These are phyloP conservation scores for Trichoderma pleuroti DNA, from an alignment of 2,329 filamentous ascomycete species.

Conservation along the genomic window DNA sequence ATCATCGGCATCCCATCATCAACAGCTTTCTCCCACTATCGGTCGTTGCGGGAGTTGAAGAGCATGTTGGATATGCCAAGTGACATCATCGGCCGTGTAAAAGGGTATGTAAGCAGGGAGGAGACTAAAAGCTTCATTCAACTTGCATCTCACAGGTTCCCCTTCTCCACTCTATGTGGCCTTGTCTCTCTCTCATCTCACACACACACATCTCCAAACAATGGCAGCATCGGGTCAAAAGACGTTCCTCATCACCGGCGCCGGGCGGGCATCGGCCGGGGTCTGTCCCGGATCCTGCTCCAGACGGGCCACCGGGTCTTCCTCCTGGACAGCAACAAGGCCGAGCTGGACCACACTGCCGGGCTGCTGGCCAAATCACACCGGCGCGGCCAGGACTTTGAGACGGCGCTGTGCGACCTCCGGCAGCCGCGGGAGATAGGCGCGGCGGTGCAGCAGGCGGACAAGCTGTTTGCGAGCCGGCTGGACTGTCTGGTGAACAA, in stretches of 20 bases:
- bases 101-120: not conserved
- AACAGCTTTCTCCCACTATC: not conserved
- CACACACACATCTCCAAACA: not conserved
- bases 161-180: not conserved
- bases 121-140: not conserved
- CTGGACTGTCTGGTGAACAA: slow-evolving; percentile 43
- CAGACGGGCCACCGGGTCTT: slow-evolving; percentile 38
- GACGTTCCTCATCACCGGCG: slow-evolving; percentile 26
- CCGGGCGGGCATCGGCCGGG: slow-evolving; percentile 25
- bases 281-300: slow-evolving; percentile 32
- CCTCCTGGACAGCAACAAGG: slow-evolving; percentile 36
- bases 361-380: slow-evolving; percentile 23
- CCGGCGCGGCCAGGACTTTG: slow-evolving; percentile 22
- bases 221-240: slow-evolving; percentile 18
- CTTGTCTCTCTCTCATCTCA: not conserved
- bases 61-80: not conserved
- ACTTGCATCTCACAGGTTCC: not conserved
- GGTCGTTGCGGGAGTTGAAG: not conserved
- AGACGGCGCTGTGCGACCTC: slow-evolving; percentile 31
- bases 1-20: not conserved
- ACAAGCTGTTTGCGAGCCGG: slow-evolving; percentile 33
- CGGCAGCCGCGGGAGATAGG: slow-evolving; percentile 32
- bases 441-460: slow-evolving; percentile 29
- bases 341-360: slow-evolving; percentile 37
- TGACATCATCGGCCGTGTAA: not conserved